phyloP scores from a whole-genome alignment of 2,329 filamentous ascomycete species.

The Periconia sp. region DNA sequence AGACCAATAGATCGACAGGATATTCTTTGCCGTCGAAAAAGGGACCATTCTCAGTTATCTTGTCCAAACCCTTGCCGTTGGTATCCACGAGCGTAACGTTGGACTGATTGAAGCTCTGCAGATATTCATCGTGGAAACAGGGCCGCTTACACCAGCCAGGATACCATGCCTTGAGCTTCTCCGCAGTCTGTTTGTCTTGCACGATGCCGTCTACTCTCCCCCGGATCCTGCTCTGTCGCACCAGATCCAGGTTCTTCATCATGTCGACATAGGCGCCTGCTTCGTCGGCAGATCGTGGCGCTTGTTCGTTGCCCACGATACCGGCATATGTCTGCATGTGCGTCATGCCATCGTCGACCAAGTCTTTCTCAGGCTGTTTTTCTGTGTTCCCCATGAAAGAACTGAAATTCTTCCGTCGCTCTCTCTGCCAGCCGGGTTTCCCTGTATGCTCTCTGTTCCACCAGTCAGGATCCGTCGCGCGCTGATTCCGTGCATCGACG shows the following conservation, averaged over 20 bases:
- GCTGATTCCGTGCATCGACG: constrained; percentile 43
- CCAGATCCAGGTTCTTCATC: no score
- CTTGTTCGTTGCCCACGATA: constrained; percentile 12
- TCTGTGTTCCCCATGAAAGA: constrained; percentile 17
- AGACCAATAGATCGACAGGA: constrained; percentile 54
- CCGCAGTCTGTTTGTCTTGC: constrained; percentile 56
- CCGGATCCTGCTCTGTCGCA: constrained; percentile 51
- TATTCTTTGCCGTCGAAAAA: constrained; percentile 55
- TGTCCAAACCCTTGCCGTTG: constrained; percentile 57
- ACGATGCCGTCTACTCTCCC: constrained; percentile 56
- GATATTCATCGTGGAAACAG: constrained; percentile 64
- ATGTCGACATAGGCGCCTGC: not conserved
- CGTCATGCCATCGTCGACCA: constrained; percentile 58
- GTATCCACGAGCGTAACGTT: constrained; percentile 67
- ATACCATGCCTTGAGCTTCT: constrained; percentile 64
- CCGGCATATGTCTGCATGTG: constrained; percentile 45
- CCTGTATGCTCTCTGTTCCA: constrained; percentile 34
- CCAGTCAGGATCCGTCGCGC: constrained; percentile 49
- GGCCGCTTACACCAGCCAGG: constrained; percentile 67
- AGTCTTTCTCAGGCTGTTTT: constrained; percentile 37
- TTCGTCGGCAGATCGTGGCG: constrained; percentile 31
- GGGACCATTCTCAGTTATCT: constrained; percentile 53
- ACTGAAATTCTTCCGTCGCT: not conserved
- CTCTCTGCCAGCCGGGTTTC: not conserved
- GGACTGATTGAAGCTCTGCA: constrained; percentile 61